Conservation (phyloP, 1,284 basidiomycete species). For the Rhodotorula sp. region DNA sequence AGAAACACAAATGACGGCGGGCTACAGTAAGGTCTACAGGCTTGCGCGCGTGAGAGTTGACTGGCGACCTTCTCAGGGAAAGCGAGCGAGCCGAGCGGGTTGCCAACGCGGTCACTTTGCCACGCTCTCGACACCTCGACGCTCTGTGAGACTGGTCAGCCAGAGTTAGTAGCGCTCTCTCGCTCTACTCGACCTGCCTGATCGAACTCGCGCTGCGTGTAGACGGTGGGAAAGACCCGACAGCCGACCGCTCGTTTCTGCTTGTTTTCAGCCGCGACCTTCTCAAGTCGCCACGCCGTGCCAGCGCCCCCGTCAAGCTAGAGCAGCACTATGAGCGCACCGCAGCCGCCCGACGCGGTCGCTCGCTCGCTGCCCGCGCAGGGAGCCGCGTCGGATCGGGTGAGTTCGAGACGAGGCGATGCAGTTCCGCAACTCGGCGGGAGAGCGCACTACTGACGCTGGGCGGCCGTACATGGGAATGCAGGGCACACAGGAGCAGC, state of each 20-base stretch:
- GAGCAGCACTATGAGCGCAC: too few species aligned
- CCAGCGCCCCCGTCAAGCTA: background rate
- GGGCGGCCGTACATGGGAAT: background rate
- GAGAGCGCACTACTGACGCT: background rate
- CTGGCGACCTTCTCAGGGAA: background rate
- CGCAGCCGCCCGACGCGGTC: too few species aligned
- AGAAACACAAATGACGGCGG: too few species aligned
- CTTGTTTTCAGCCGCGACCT: background rate
- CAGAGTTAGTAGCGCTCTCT: background rate
- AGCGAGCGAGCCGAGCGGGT: background rate
- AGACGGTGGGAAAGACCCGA: background rate
- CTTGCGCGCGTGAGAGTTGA: background rate
- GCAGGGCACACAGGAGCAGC: background rate
- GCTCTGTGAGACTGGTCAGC: background rate
- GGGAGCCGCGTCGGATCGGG: too few species aligned
- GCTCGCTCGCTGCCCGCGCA: too few species aligned
- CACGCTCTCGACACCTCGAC: background rate
- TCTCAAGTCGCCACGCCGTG: background rate
- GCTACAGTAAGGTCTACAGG: too few species aligned
- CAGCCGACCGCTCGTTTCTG: background rate
- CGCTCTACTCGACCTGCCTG: background rate
- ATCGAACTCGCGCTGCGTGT: background rate
- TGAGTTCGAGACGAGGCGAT: too few species aligned
- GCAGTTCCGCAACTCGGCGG: too few species aligned
- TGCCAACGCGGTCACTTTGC: background rate